These are phyloP conservation scores for Sclerotinia nivalis DNA, from an alignment of 2,329 filamentous ascomycete genomes.

Conservation along the genomic window DNA sequence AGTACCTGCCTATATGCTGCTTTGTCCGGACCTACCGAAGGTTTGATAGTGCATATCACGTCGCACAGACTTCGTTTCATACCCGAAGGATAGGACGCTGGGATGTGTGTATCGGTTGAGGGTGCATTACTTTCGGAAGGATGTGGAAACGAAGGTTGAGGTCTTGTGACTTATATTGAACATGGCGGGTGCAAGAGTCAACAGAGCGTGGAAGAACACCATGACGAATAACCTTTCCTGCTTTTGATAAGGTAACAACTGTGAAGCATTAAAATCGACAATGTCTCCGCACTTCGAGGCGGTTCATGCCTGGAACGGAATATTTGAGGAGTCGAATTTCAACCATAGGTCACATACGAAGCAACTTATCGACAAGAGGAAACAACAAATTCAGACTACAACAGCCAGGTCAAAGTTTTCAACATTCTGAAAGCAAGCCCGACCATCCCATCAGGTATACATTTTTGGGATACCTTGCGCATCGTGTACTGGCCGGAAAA, in stretches of 20 bases:
- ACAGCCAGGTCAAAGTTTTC: constrained; percentile 1
- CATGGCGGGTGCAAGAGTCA: not conserved
- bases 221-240: not conserved
- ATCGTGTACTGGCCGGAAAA: not conserved
- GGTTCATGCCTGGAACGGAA: not conserved
- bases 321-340: not conserved
- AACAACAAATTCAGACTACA: not conserved
- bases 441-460: not conserved
- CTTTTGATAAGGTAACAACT: not conserved
- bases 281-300: not conserved
- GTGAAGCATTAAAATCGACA: not conserved
- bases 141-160: not conserved
- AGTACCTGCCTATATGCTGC: not conserved
- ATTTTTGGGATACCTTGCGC: not conserved
- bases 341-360: not conserved
- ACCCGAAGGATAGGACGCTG: not conserved
- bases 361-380: no score
- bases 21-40: not conserved
- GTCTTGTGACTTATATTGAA: constrained; percentile 2
- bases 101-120: not conserved
- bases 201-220: not conserved
- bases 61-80: constrained; percentile 5
- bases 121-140: not conserved
- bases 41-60: not conserved
- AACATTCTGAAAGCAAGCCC: not conserved